Evolutionary conservation across 208 protist genomes (phyloP).

Genomic region (Herpetomonas muscarum): DNA sequence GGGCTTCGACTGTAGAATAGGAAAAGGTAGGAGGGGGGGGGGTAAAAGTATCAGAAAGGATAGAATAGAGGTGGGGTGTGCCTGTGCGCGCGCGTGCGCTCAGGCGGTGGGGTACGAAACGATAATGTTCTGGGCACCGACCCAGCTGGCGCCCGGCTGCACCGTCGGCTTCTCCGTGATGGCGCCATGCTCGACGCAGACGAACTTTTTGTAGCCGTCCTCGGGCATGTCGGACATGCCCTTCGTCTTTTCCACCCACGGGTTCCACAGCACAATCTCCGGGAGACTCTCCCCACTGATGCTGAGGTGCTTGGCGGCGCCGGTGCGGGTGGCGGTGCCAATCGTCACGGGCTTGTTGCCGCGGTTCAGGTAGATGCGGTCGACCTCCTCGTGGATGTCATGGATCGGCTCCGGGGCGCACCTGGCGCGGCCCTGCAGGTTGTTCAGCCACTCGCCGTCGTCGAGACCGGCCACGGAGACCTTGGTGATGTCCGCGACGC

Average conservation of each 20-base stretch:
- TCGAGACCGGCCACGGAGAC: slow-evolving; percentile 46
- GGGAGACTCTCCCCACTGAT: slow-evolving; percentile 24
- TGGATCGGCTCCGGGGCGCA: slow-evolving; percentile 3
- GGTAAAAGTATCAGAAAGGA: background rate
- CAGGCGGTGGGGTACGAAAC: slow-evolving; percentile 4
- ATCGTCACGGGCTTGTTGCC: slow-evolving; percentile 17
- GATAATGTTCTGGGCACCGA: slow-evolving; percentile 11
- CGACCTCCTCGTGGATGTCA: slow-evolving; percentile 27
- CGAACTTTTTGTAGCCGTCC: slow-evolving; percentile 51
- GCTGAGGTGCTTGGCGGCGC: slow-evolving; percentile 13
- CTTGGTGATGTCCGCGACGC: slow-evolving; percentile 22
- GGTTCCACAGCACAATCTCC: slow-evolving; percentile 72
- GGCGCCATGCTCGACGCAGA: slow-evolving; percentile 53
- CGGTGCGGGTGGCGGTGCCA: background rate
- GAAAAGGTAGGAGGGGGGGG: no score
- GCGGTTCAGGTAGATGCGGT: slow-evolving; percentile 48
- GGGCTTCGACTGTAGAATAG: no score
- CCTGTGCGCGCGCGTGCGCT: background rate
- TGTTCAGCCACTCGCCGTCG: slow-evolving; percentile 31
- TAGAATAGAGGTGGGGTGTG: background rate
- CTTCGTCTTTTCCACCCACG: slow-evolving; percentile 46
- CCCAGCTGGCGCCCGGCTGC: slow-evolving; percentile 6
- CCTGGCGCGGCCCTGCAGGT: slow-evolving; percentile 24
- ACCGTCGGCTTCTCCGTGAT: slow-evolving; percentile 29
- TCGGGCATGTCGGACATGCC: slow-evolving; percentile 38